Percentiles rank a stretch among this genome's conserved stretches.
phyloP scores from a whole-genome alignment of 2,329 filamentous ascomycete genomes.

The Cytospora paraplurivora region DNA sequence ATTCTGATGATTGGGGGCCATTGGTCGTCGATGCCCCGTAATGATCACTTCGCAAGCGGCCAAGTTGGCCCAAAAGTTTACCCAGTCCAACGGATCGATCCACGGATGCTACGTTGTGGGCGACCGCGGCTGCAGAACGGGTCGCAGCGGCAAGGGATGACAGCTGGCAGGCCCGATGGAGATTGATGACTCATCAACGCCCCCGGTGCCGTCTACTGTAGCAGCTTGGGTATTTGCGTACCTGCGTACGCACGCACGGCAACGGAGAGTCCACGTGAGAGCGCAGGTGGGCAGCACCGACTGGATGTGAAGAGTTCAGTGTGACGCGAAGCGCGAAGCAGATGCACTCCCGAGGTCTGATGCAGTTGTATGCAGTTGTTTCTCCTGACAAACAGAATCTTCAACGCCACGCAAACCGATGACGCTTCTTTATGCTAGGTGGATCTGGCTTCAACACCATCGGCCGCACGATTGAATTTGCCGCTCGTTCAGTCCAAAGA shows the following conservation, averaged over 20 bases:
- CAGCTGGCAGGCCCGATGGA: not conserved
- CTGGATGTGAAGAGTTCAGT: conserved; percentile 7
- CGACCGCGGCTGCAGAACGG: conserved; percentile 9
- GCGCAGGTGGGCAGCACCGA: conserved; percentile 8
- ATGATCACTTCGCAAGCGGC: not conserved
- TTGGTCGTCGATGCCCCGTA: not conserved
- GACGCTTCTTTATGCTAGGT: conserved; percentile 6
- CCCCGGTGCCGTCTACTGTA: too few relatives aligned
- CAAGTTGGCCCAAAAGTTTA: not conserved
- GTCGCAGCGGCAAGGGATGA: conserved; percentile 6
- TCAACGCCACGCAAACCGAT: conserved; percentile 7
- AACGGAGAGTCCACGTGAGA: not conserved
- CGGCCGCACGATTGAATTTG: conserved; percentile 9
- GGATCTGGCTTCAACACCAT: not conserved
- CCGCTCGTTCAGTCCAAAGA: not conserved
- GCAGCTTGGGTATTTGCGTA: not conserved
- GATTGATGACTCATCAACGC: conserved; percentile 13
- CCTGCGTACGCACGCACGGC: not conserved
- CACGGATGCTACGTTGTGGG: conserved; percentile 13
- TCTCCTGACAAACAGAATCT: not conserved
- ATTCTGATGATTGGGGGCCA: not conserved
- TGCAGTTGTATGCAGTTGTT: conserved; percentile 3
- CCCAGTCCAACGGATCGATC: not conserved
- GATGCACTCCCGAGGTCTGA: too few relatives aligned
- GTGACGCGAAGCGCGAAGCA: conserved; percentile 11